Evolutionary conservation across 2,329 filamentous ascomycete species (phyloP).

Genomic region (Xylariaceae sp.): DNA sequence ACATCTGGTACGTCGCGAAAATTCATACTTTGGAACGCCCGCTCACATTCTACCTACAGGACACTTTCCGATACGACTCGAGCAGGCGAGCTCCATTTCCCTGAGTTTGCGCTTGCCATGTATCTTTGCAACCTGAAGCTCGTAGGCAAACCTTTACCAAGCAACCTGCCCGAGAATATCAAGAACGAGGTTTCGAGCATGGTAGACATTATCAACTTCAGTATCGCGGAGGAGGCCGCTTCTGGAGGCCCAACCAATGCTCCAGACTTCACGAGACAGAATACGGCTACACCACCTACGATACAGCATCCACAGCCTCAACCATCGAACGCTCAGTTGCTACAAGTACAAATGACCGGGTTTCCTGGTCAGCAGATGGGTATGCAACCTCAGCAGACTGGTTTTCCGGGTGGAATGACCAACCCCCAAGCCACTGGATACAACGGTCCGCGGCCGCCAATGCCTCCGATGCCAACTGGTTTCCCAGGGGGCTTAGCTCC

Average conservation of each 20-base stretch:
- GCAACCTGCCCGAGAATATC: slow-evolving; percentile 79
- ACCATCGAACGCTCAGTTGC: slow-evolving; percentile 71
- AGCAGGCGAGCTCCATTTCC: slow-evolving; percentile 94
- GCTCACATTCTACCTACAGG: slow-evolving; percentile 56
- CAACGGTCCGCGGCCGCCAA: slow-evolving; percentile 78
- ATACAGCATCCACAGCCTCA: slow-evolving; percentile 77
- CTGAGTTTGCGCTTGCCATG: slow-evolving; percentile 97
- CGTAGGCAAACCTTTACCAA: slow-evolving; percentile 82
- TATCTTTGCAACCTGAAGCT: slow-evolving; percentile 96
- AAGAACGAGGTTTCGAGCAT: slow-evolving; percentile 98
- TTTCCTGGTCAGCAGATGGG: slow-evolving; percentile 64
- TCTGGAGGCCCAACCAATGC: slow-evolving; percentile 66
- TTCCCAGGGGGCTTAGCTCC: slow-evolving; percentile 71
- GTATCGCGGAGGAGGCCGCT: slow-evolving; percentile 75
- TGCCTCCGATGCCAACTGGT: slow-evolving; percentile 78
- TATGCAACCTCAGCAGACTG: slow-evolving; percentile 73
- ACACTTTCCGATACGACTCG: slow-evolving; percentile 94
- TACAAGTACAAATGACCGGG: slow-evolving; percentile 72
- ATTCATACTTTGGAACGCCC: not conserved
- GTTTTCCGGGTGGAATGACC: slow-evolving; percentile 66
- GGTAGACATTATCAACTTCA: slow-evolving; percentile 99
- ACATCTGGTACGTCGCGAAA: slow-evolving; percentile 75
- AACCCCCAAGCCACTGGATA: slow-evolving; percentile 82
- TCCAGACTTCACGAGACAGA: slow-evolving; percentile 70
- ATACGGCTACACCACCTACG: slow-evolving; percentile 56